phyloP scores from a whole-genome alignment of 805 yeast species.

The Cyberlindnera veronae region DNA sequence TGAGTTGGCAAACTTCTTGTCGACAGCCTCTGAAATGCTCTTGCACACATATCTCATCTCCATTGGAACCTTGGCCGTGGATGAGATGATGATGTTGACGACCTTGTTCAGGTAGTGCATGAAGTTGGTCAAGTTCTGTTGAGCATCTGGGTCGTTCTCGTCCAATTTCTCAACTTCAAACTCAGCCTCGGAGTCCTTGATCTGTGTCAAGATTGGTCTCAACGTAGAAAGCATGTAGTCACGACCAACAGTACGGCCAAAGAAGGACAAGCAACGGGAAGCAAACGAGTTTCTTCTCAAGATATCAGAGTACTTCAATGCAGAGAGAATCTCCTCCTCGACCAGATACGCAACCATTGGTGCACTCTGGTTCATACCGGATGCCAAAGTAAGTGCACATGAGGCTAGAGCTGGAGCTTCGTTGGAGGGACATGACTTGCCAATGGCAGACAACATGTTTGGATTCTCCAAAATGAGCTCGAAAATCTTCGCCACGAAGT shows the following conservation, averaged over 20 bases:
- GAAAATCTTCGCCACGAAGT: slow-evolving; percentile 28
- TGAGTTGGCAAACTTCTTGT: slow-evolving; percentile 61
- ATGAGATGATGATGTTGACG: slow-evolving; percentile 55
- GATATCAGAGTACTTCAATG: slow-evolving; percentile 65
- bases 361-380: slow-evolving; percentile 39
- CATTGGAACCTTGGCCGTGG: slow-evolving; percentile 58
- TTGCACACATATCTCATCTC: slow-evolving; percentile 72
- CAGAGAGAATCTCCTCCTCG: slow-evolving; percentile 56
- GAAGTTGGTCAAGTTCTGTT: slow-evolving; percentile 42
- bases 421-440: slow-evolving; percentile 58
- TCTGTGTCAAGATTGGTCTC: slow-evolving; percentile 52
- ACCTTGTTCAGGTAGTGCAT: slow-evolving; percentile 52
- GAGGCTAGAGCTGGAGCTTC: slow-evolving; percentile 72
- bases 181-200: slow-evolving; percentile 45
- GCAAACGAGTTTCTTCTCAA: slow-evolving; percentile 80
- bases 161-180: slow-evolving; percentile 63
- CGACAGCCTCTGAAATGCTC: slow-evolving; percentile 55
- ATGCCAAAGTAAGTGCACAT: slow-evolving; percentile 55
- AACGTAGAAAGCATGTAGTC: slow-evolving; percentile 53
- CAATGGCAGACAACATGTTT: slow-evolving; percentile 47
- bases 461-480: slow-evolving; percentile 34
- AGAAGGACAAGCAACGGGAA: slow-evolving; percentile 68
- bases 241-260: slow-evolving; percentile 64
- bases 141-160: slow-evolving; percentile 36
- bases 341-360: slow-evolving; percentile 53